These are phyloP conservation scores for Chlorella variabilis DNA, from an alignment of 163 green algal genomes.

Conservation along the genomic window DNA sequence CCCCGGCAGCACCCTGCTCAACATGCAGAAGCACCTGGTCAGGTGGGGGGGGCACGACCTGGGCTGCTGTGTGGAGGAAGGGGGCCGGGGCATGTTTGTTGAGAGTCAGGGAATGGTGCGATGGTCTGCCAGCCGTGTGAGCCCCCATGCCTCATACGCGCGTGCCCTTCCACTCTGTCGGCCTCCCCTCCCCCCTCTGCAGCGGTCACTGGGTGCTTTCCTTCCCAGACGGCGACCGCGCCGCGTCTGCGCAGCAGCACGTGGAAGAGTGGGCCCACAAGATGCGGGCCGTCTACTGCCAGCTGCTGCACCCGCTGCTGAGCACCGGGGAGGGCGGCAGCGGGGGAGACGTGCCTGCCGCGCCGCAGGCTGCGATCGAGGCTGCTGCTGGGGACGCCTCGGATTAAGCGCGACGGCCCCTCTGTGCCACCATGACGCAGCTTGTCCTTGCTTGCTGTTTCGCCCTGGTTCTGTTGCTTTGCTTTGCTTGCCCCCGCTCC, in stretches of 20 bases:
- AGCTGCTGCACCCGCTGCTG: constrained; percentile 61
- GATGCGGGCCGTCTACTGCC: constrained; percentile 61
- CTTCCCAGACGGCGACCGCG: constrained; percentile 67
- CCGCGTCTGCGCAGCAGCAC: constrained; percentile 56
- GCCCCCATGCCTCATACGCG: too few relatives aligned
- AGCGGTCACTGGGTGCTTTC: constrained; percentile 87
- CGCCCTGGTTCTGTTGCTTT: too few relatives aligned
- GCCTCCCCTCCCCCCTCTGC: background rate
- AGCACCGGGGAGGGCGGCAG: background rate
- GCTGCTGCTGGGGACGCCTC: too few relatives aligned
- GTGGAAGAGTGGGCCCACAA: constrained; percentile 58
- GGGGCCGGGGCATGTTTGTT: too few relatives aligned
- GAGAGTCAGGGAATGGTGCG: too few relatives aligned
- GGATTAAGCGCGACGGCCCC: too few relatives aligned
- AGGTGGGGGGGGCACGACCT: constrained; percentile 36
- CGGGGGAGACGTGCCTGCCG: background rate
- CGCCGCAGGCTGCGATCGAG: background rate
- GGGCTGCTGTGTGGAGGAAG: too few relatives aligned
- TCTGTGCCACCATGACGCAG: too few relatives aligned
- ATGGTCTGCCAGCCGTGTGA: too few relatives aligned
- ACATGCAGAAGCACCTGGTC: constrained; percentile 57
- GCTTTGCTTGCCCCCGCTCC: too few relatives aligned
- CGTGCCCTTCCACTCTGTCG: too few relatives aligned
- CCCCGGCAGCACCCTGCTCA: constrained; percentile 38
- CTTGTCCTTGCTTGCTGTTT: too few relatives aligned